Percentiles rank a stretch among this genome's conserved stretches.
Evolutionary conservation across 75 land plant genomes (phyloP).

Genomic region (Selaginella moellendorffii): DNA sequence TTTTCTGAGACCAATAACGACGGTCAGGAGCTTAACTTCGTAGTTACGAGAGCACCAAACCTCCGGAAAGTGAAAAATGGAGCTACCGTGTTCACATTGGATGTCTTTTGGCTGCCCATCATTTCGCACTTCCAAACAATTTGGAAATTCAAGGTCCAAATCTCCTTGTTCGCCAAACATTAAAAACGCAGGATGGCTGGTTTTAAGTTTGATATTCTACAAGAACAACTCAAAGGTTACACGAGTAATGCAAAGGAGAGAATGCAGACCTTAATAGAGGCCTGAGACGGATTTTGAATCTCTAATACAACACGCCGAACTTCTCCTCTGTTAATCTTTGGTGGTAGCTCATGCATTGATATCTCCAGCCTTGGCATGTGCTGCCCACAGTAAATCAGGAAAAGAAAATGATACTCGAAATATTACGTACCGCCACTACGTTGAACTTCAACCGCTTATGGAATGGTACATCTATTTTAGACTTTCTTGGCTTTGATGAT

Average conservation of each 20-base stretch:
- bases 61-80: conserved; percentile 51
- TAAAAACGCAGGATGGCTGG: conserved; percentile 56
- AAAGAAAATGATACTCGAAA: background rate
- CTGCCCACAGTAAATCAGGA: conserved; percentile 25
- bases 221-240: no score
- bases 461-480: conserved; percentile 12
- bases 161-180: conserved; percentile 36
- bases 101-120: conserved; percentile 10
- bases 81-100: background rate
- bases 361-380: conserved; percentile 75
- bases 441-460: conserved; percentile 43
- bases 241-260: no score
- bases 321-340: conserved; percentile 51
- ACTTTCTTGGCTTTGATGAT: background rate
- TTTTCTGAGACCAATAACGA: no score
- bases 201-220: conserved; percentile 70
- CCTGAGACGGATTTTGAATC: conserved; percentile 53
- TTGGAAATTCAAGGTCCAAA: conserved; percentile 55
- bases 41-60: conserved; percentile 14
- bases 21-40: conserved; percentile 20
- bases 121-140: conserved; percentile 38
- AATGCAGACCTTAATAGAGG: conserved; percentile 72
- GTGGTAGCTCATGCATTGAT: conserved; percentile 45
- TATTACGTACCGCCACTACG: conserved; percentile 52
- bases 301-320: conserved; percentile 55